Conservation (phyloP, 768 basidiomycete species). For the Phlebiopsis gigantea region DNA sequence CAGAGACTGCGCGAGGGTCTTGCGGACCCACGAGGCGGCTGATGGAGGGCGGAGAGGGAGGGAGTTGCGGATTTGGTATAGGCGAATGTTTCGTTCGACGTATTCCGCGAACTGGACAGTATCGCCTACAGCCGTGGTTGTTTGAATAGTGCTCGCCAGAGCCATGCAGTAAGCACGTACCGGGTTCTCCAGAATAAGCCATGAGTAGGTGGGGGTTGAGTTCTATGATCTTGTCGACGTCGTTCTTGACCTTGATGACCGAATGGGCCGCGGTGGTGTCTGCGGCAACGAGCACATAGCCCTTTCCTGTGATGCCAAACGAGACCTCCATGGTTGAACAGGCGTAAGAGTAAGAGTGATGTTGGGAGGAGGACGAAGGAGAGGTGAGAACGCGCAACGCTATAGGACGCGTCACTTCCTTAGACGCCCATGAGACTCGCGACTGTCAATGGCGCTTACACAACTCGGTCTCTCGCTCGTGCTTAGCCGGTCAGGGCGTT, state of each 20-base stretch:
- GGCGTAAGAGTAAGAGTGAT: background rate
- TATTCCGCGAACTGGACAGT: slow-evolving; percentile 96
- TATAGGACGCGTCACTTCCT: slow-evolving; percentile 16
- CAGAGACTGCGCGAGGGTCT: slow-evolving; percentile 81
- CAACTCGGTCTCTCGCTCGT: background rate
- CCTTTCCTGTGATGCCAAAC: slow-evolving; percentile 89
- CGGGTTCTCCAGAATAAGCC: slow-evolving; percentile 94
- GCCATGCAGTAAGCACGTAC: slow-evolving; percentile 42
- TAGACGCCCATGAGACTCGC: slow-evolving; percentile 4
- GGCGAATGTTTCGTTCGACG: slow-evolving; percentile 90
- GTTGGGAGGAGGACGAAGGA: slow-evolving; percentile 5
- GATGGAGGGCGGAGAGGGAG: slow-evolving; percentile 86
- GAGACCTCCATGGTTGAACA: slow-evolving; percentile 71
- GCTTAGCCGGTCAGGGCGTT: background rate
- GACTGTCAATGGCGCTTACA: background rate
- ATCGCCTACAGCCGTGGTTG: slow-evolving; percentile 85
- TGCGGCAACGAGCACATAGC: slow-evolving; percentile 87
- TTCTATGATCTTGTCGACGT: slow-evolving; percentile 95
- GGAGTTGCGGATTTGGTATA: slow-evolving; percentile 93
- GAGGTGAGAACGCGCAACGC: slow-evolving; percentile 5
- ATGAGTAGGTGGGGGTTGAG: slow-evolving; percentile 90
- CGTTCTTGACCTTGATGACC: slow-evolving; percentile 95
- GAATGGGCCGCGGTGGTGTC: slow-evolving; percentile 88
- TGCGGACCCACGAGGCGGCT: slow-evolving; percentile 93
- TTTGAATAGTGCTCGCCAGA: too few relatives aligned